Evolutionary conservation across 257 asterid genomes (phyloP).

Genomic region (Przewalskia tangutica): DNA sequence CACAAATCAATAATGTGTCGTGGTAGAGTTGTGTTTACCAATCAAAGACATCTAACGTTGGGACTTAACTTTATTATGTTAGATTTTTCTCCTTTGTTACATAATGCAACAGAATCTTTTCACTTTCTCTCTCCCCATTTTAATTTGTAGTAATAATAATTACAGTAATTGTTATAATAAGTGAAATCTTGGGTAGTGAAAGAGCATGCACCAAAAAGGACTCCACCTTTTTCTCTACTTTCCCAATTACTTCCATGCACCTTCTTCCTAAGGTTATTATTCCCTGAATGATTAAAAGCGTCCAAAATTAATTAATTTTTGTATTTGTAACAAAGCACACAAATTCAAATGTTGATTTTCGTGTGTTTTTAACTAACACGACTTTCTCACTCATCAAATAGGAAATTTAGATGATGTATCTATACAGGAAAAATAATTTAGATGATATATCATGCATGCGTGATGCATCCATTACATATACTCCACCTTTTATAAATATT

Average conservation of each 20-base stretch:
- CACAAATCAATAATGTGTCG: constrained; percentile 8
- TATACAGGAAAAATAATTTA: background rate
- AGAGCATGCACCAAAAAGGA: constrained; percentile 3
- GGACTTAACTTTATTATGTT: background rate
- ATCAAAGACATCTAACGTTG: background rate
- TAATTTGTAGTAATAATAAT: background rate
- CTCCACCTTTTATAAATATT: too few relatives aligned
- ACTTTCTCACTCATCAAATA: background rate
- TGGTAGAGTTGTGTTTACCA: background rate
- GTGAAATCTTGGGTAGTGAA: constrained; percentile 6
- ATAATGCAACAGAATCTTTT: constrained; percentile 6
- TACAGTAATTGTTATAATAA: background rate
- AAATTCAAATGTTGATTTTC: constrained; percentile 5
- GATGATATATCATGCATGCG: background rate
- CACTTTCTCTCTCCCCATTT: background rate
- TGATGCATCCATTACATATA: too few relatives aligned
- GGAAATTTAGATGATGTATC: too few relatives aligned
- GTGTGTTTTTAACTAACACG: background rate
- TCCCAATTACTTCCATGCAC: constrained; percentile 9
- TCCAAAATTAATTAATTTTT: background rate
- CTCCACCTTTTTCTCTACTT: constrained; percentile 5
- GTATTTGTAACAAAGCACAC: background rate
- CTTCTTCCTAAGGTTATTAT: background rate
- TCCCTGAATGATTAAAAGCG: background rate
- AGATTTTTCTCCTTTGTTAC: background rate